These are phyloP conservation scores for Tetraselmis chui DNA, from an alignment of 139 green algal species.

Conservation along the genomic window DNA sequence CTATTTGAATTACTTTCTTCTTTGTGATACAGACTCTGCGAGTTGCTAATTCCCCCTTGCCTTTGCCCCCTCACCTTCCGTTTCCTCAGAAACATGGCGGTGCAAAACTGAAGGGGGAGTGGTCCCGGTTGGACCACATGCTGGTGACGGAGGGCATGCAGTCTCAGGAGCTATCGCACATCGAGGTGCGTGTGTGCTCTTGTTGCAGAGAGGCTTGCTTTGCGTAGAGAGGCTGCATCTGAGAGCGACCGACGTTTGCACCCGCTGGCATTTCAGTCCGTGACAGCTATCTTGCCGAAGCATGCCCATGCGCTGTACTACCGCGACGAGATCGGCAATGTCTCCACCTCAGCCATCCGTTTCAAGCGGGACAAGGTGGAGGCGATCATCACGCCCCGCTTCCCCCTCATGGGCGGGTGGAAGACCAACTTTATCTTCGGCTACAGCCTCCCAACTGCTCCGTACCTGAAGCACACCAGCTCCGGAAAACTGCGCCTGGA, in stretches of 20 bases:
- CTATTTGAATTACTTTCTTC: no score
- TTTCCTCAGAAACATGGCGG: slow-evolving; percentile 13
- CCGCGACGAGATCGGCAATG: slow-evolving; percentile 83
- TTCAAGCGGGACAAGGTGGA: slow-evolving; percentile 12
- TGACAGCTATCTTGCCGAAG: slow-evolving; percentile 50
- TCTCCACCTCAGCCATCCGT: slow-evolving; percentile 57
- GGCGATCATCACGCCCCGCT: slow-evolving; percentile 62
- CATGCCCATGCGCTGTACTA: slow-evolving; percentile 67
- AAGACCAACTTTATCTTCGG: slow-evolving; percentile 56
- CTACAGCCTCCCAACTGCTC: slow-evolving; percentile 53
- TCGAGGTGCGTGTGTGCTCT: background rate
- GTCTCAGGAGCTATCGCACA: background rate
- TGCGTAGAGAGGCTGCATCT: no score
- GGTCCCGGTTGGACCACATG: slow-evolving; percentile 54
- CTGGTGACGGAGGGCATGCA: background rate
- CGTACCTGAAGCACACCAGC: background rate
- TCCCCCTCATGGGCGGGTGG: slow-evolving; percentile 83
- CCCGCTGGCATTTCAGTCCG: no score
- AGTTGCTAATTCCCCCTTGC: no score
- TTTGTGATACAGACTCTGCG: no score
- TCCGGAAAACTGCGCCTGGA: slow-evolving; percentile 25
- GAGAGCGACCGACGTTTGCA: no score
- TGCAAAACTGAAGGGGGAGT: slow-evolving; percentile 33
- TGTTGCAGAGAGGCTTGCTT: no score
- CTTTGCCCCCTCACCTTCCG: no score